These are phyloP conservation scores for Phytomonas sp. DNA, from an alignment of 208 protist species.

Conservation along the genomic window DNA sequence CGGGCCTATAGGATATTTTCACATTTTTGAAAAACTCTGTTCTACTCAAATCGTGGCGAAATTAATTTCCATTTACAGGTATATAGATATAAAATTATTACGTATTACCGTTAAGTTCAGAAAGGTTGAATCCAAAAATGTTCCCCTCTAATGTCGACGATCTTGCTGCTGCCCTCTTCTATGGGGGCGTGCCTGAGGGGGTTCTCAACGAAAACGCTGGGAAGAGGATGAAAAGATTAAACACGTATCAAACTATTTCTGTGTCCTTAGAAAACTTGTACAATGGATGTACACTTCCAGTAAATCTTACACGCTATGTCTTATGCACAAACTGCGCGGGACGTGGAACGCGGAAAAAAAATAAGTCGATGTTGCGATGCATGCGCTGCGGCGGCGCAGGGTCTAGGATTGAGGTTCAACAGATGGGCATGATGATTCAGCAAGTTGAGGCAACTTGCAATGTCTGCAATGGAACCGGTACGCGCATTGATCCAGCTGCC, in stretches of 20 bases:
- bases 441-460: slow-evolving; percentile 87
- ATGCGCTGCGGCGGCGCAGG: slow-evolving; percentile 88
- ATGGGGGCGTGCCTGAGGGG: slow-evolving; percentile 15
- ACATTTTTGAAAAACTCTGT: too few relatives aligned
- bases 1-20: too few relatives aligned
- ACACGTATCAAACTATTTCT: slow-evolving; percentile 26
- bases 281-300: slow-evolving; percentile 52
- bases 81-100: too few relatives aligned
- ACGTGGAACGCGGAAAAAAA: slow-evolving; percentile 32
- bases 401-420: slow-evolving; percentile 73
- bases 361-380: slow-evolving; percentile 34
- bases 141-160: background rate
- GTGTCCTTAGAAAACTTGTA: slow-evolving; percentile 77
- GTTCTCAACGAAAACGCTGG: slow-evolving; percentile 8
- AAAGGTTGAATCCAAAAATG: background rate
- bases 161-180: slow-evolving; percentile 54
- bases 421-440: slow-evolving; percentile 95
- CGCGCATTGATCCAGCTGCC: slow-evolving; percentile 78
- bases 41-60: too few relatives aligned
- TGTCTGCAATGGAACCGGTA: slow-evolving; percentile 86
- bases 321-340: slow-evolving; percentile 66
- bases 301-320: slow-evolving; percentile 28
- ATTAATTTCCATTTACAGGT: too few relatives aligned
- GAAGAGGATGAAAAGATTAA: slow-evolving; percentile 19
- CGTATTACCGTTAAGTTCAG: too few relatives aligned